Conservation (phyloP, 1,284 basidiomycete genomes). For the Apiotrichum veenhuisii region DNA sequence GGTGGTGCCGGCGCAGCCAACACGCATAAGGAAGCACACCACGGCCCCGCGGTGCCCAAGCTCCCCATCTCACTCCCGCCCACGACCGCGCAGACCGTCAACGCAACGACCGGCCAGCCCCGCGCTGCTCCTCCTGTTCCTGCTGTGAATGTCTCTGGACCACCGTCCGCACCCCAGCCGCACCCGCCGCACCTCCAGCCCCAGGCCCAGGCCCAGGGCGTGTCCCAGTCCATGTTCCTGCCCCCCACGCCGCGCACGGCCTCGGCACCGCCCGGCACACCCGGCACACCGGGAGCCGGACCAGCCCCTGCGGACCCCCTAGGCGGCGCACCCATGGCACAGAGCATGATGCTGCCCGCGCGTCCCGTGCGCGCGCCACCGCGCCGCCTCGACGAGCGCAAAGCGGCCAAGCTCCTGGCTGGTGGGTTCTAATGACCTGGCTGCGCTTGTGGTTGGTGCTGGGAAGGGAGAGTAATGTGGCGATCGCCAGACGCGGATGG, state of each 20-base stretch:
- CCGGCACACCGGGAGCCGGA: constrained; percentile 2
- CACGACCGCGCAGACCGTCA: too few species aligned
- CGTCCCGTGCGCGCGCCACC: constrained; percentile 21
- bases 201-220: constrained; percentile 10
- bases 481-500: too few species aligned
- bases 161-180: neutral
- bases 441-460: neutral
- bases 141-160: too few species aligned
- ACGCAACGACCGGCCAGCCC: too few species aligned
- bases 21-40: too few species aligned
- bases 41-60: neutral
- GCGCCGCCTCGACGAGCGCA: constrained; percentile 40
- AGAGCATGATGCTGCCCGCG: constrained; percentile 43
- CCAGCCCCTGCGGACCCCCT: constrained; percentile 9
- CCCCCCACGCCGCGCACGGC: constrained; percentile 20
- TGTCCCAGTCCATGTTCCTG: constrained; percentile 41
- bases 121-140: too few species aligned
- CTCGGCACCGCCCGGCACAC: constrained; percentile 6
- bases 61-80: neutral
- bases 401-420: constrained; percentile 46
- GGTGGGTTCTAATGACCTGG: constrained; percentile 36
- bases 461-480: neutral
- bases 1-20: neutral
- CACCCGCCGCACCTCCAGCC: neutral
- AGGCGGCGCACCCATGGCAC: constrained; percentile 26